These are phyloP conservation scores for Elsinoe batatas DNA, from an alignment of 2,329 filamentous ascomycete genomes.

Conservation along the genomic window DNA sequence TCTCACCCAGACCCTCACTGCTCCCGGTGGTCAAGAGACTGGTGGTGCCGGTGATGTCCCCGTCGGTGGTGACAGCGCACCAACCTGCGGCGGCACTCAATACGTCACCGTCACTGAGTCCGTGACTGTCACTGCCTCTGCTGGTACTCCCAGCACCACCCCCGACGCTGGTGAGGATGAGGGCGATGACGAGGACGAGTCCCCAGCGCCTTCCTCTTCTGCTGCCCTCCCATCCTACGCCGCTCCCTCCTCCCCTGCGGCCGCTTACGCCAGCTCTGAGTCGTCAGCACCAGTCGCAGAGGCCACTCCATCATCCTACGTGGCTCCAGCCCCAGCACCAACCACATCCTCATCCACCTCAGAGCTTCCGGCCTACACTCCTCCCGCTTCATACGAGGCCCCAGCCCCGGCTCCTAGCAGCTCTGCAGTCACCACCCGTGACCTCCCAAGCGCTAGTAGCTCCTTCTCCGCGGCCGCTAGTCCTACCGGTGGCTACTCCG, in stretches of 20 bases:
- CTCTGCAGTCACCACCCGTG: conserved; percentile 17
- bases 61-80: neutral
- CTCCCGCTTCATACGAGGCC: conserved; percentile 25
- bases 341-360: conserved; percentile 23
- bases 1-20: conserved; percentile 6
- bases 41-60: conserved; percentile 7
- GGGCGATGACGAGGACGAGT: neutral
- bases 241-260: conserved; percentile 8
- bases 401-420: conserved; percentile 10
- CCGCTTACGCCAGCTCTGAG: neutral
- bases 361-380: conserved; percentile 7
- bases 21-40: conserved; percentile 1
- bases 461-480: conserved; percentile 20
- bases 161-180: neutral
- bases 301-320: conserved; percentile 14
- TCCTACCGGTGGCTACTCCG: neutral
- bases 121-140: conserved; percentile 12
- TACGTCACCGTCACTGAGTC: conserved; percentile 11
- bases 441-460: conserved; percentile 17
- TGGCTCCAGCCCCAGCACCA: conserved; percentile 19
- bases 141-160: conserved; percentile 2
- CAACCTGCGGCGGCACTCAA: conserved; percentile 6
- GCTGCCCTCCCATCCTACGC: conserved; percentile 3
- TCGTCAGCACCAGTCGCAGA: neutral
- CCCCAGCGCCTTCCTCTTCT: conserved; percentile 7